Conservation (phyloP, 768 basidiomycete genomes). For the Russula sp. region DNA sequence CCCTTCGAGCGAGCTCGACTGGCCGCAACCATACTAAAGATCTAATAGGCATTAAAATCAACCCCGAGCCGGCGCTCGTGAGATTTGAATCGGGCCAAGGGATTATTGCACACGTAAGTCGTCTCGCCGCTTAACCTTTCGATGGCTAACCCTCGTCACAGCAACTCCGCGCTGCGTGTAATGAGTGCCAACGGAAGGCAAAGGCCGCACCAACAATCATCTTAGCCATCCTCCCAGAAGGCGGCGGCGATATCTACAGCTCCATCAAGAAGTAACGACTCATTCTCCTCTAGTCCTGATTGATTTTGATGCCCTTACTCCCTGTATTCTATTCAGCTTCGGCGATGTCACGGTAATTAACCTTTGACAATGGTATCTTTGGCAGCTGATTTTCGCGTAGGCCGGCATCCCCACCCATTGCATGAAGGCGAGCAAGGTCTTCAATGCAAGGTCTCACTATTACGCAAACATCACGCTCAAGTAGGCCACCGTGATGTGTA, state of each 20-base stretch:
- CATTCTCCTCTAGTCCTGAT: neutral
- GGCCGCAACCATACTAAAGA: neutral
- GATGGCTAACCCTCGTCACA: slow-evolving; percentile 29
- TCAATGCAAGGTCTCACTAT: slow-evolving; percentile 66
- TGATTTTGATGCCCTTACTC: neutral
- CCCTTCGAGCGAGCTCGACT: neutral
- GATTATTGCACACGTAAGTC: slow-evolving; percentile 37
- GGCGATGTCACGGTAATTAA: slow-evolving; percentile 17
- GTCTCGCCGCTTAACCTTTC: neutral
- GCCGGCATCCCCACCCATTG: slow-evolving; percentile 80
- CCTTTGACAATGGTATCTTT: neutral
- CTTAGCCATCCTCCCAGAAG: slow-evolving; percentile 30
- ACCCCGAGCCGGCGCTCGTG: slow-evolving; percentile 44
- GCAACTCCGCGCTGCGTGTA: slow-evolving; percentile 53
- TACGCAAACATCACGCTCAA: slow-evolving; percentile 78
- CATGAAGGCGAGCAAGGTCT: slow-evolving; percentile 61
- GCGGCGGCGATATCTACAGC: slow-evolving; percentile 69
- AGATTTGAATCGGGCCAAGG: slow-evolving; percentile 58
- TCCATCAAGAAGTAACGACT: slow-evolving; percentile 70
- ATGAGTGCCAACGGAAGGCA: slow-evolving; percentile 42
- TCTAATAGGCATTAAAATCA: slow-evolving; percentile 54
- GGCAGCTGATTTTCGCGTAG: slow-evolving; percentile 30
- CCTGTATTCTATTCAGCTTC: neutral
- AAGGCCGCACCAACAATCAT: slow-evolving; percentile 33
- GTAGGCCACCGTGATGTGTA: slow-evolving; percentile 40